Evolutionary conservation across 768 basidiomycete species (phyloP), one percentile per base, ranked within the genome.

Genomic region (Cubamyces lactineus): DNA sequence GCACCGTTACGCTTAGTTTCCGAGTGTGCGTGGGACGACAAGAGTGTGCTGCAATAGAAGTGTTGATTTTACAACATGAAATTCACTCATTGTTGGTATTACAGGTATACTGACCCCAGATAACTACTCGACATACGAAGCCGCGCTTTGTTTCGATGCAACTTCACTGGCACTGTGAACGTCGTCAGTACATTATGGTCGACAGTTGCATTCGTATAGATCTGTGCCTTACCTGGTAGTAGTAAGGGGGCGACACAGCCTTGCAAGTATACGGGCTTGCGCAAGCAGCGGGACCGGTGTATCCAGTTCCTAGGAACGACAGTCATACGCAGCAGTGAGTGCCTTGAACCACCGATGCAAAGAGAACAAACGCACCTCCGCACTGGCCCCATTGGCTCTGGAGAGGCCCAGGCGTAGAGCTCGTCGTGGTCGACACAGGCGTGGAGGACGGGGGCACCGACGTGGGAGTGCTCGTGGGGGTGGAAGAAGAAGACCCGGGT

Each of bases 331-430:
- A 47, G 48, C 8, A 47, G 12, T 49, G 1, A 41, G 15, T 12
- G 21, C 17, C 38, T 16, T 12, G 24, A 51, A 1, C 3, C 28
- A 52, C 6, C 49, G 6, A 12, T 5, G 19, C 13, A 38, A 28
- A 19, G 11, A 28, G 17, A 5, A 11, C 16, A 13, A 21, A 48
- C 74, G 21, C 67, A 79, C 81, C 82, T 67, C 83, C 83, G 52
- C 83, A 84, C 70, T 86, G 84, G 19, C 80, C 84, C 45, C 66
- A 86, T 47, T 82, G 78, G 11, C 77, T 77, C 58, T 79, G 78
- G 0, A 66, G 59, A 11, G 81, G 74, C 6, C 76, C 78, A 46
- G 74, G 42, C 3, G 79, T 69, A n/a, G 75, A 67, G 21, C 76
- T 74, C 8, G 78, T 75, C 12, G 74, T 66, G 30, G 74, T 61